A percentile compares a stretch with the other conserved stretches of the same genome.
phyloP scores from a whole-genome alignment of 2,329 filamentous ascomycete species.

The Ascochyta koolunga region DNA sequence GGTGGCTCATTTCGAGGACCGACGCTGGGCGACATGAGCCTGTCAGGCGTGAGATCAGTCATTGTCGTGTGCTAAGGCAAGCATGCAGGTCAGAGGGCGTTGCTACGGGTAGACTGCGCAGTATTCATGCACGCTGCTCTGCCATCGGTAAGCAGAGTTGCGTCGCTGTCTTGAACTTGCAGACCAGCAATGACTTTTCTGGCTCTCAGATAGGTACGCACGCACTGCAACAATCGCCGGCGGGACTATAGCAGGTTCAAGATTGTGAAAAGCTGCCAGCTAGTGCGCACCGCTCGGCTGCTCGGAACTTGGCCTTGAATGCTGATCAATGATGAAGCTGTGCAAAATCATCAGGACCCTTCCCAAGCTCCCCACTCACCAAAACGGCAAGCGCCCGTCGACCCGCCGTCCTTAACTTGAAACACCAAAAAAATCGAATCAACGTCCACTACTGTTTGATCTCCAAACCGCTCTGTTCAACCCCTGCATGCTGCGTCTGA shows the following conservation, averaged over 20 bases:
- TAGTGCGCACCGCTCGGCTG: background rate
- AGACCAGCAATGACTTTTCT: background rate
- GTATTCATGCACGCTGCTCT: slow-evolving; percentile 2
- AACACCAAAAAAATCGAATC: slow-evolving; percentile 16
- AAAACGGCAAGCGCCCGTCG: background rate
- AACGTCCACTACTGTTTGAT: slow-evolving; percentile 11
- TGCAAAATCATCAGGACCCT: slow-evolving; percentile 4
- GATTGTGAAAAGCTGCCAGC: background rate
- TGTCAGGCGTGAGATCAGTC: background rate
- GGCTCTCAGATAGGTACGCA: too few species aligned
- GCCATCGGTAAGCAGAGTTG: slow-evolving; percentile 1
- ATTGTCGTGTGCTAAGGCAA: background rate
- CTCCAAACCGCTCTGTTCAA: slow-evolving; percentile 8
- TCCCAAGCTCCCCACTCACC: background rate
- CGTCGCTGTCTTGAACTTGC: background rate
- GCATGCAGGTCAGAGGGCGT: background rate
- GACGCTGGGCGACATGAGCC: background rate
- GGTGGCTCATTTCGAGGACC: background rate
- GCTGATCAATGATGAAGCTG: background rate
- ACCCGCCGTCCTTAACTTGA: slow-evolving; percentile 11
- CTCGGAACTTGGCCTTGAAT: background rate
- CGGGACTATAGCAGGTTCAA: background rate
- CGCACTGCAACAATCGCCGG: too few species aligned
- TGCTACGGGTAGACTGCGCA: background rate
- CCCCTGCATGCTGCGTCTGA: slow-evolving; percentile 16